Evolutionary conservation across 1,139 yeast species (phyloP).

Genomic region (Suhomyces maxii): DNA sequence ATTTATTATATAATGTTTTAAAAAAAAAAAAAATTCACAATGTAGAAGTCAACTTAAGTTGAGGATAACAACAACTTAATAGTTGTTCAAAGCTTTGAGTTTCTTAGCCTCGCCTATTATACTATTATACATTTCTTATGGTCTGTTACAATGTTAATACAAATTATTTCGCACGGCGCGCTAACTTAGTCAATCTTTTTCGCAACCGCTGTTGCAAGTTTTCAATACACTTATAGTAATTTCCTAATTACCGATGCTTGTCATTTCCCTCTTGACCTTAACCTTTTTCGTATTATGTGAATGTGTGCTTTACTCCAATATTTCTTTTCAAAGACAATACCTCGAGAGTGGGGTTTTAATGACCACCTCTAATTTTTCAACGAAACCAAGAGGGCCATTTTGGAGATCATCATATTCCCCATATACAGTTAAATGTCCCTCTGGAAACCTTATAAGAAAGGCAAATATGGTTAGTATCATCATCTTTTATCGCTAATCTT

Average conservation of each 20-base stretch:
- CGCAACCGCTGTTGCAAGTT: neutral
- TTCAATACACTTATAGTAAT: neutral
- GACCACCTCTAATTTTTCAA: neutral
- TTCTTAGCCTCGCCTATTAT: too few species aligned
- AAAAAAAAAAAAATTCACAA: too few species aligned
- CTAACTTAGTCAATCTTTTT: neutral
- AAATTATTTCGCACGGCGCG: too few species aligned
- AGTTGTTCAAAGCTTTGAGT: too few species aligned
- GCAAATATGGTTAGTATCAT: slow-evolving; percentile 35
- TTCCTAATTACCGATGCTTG: neutral
- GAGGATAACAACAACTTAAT: too few species aligned
- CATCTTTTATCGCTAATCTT: neutral
- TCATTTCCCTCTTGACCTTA: neutral
- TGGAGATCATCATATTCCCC: slow-evolving; percentile 37
- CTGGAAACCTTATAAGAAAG: slow-evolving; percentile 32
- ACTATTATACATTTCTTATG: too few species aligned
- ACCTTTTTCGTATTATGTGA: neutral
- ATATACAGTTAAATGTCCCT: slow-evolving; percentile 42
- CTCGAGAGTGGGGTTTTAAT: neutral
- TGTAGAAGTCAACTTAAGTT: neutral
- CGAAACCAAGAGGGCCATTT: neutral
- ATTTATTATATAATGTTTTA: slow-evolving; percentile 10
- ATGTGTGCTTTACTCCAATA: neutral
- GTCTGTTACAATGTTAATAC: too few species aligned
- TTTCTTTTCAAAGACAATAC: neutral